Evolutionary conservation across 139 green algal genomes (phyloP), one percentile per base, ranked within the genome.

Genomic region (Chlorella sorokiniana): DNA sequence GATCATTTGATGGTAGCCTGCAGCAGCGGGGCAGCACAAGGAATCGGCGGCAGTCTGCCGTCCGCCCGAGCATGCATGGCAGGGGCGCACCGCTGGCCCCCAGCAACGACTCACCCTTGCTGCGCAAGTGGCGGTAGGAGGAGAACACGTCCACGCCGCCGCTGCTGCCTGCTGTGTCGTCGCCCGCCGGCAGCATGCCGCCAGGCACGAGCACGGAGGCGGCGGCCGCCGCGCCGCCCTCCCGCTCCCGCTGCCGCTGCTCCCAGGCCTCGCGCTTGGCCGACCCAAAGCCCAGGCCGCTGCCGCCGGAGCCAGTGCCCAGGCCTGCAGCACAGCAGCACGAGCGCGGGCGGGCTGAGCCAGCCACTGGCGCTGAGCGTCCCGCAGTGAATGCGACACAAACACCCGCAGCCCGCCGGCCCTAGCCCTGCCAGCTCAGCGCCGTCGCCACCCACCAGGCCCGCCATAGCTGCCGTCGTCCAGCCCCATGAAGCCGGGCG

Each of bases 1-100:
- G 42, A 93, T 92, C 83, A 91, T 88, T 29, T 88, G 71, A 61
- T 94, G 87, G 84, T 94, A 94, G 0, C 73, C 69, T n/a, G n/a
- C 54, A 33, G 54, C 52, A 61, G 52, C 20, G 6, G 11, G 52
- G 10, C 8, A 22, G 7, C 11, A 29, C 7, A 61, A 20, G 52
- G 3, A 63, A 27, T 6, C 20, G 23, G 23, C 18, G 11, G 23
- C n/a, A n/a, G n/a, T n/a, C n/a, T n/a, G n/a, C n/a, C n/a, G n/a
- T n/a, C n/a, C n/a, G n/a, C n/a, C n/a, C n/a, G n/a, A n/a, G n/a
- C n/a, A n/a, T n/a, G n/a, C n/a, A 63, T 33, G 25, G 31, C 23
- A 33, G 3, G 11, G 52, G 52, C 8, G 27, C 20, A 3, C 54
- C 8, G 23, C 54, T 27, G 31, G 54, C 54, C 22, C 54, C 10